Conservation (phyloP, 2,329 filamentous ascomycete species). For the Tolypocladium inflatum region DNA sequence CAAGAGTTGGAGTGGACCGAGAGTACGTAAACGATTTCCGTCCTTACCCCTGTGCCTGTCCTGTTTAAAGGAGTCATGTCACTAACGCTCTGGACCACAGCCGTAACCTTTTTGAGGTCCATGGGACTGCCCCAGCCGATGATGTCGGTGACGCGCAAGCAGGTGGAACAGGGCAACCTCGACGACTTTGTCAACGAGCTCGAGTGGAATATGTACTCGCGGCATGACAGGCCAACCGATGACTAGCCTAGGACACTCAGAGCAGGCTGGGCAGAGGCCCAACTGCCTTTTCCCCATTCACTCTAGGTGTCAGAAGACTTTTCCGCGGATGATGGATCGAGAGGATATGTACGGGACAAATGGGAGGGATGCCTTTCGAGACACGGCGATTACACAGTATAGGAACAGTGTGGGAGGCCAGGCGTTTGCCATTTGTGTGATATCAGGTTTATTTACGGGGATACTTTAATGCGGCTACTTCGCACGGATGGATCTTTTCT, state of each 20-base stretch:
- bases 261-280: not conserved
- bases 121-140: constrained; percentile 57
- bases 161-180: constrained; percentile 52
- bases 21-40: constrained; percentile 32
- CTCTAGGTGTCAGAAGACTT: not conserved
- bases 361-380: not conserved
- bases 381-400: not conserved
- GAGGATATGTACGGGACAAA: not conserved
- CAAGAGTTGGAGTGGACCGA: constrained; percentile 78
- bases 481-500: not conserved
- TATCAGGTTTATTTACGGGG: not conserved
- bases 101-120: constrained; percentile 50
- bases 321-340: not conserved
- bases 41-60: not conserved
- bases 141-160: constrained; percentile 45
- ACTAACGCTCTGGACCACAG: constrained; percentile 20
- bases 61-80: not conserved
- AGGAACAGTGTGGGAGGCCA: not conserved
- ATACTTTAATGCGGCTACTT: not conserved
- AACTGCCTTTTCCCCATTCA: not conserved
- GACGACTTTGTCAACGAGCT: constrained; percentile 45
- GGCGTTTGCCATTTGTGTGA: not conserved
- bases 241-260: constrained; percentile 2
- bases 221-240: constrained; percentile 43
- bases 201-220: constrained; percentile 54